Conservation (phyloP, 305 asterid species). For the Petunia hybrid region DNA sequence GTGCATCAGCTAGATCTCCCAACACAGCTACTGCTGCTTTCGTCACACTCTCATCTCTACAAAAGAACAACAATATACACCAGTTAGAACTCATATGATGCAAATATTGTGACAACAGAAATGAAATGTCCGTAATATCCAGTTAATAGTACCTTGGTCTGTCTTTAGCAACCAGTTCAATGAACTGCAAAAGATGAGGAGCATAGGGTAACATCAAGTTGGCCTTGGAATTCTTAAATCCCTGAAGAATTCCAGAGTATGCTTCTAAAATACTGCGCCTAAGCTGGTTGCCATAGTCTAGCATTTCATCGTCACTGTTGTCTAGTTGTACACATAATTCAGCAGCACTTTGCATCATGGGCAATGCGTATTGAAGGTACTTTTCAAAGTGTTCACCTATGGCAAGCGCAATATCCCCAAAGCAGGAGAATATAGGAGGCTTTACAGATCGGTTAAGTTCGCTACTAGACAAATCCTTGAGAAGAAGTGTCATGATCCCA, state of each 20-base stretch:
- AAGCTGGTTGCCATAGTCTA: constrained; percentile 83
- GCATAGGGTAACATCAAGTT: constrained; percentile 79
- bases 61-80: constrained; percentile 32
- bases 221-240: constrained; percentile 77
- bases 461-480: constrained; percentile 75
- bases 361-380: constrained; percentile 67
- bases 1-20: constrained; percentile 92
- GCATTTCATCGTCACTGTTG: constrained; percentile 75
- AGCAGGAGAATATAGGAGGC: constrained; percentile 91
- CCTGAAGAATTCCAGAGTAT: constrained; percentile 94
- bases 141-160: constrained; percentile 51
- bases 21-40: constrained; percentile 86
- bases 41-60: constrained; percentile 76
- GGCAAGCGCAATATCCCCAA: constrained; percentile 95
- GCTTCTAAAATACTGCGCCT: constrained; percentile 88
- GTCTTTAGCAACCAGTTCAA: constrained; percentile 74
- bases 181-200: constrained; percentile 76
- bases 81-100: constrained; percentile 23
- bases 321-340: constrained; percentile 77
- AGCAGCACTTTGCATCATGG: constrained; percentile 89
- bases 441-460: constrained; percentile 86
- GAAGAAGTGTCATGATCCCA: constrained; percentile 81
- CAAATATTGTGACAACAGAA: constrained; percentile 18
- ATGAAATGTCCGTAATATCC: constrained; percentile 14
- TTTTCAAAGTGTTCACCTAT: constrained; percentile 83